Evolutionary conservation across 371 early-diverging fungal species (phyloP).

Genomic region (Capillidium heterosporum): DNA sequence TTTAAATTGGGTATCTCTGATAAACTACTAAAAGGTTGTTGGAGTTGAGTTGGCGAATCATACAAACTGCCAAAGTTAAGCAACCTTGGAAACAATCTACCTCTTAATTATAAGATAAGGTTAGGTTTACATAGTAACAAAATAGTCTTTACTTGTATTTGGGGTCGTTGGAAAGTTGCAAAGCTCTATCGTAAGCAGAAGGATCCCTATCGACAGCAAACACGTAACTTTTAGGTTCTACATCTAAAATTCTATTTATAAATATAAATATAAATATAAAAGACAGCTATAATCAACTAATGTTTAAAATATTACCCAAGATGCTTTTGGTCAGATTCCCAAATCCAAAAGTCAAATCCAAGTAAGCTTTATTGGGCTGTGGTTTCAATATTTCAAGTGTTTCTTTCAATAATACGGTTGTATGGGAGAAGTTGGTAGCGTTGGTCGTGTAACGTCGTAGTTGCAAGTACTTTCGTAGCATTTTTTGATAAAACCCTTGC

Average conservation of each 20-base stretch:
- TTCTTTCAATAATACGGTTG: no score
- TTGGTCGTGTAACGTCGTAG: no score
- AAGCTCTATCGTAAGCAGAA: conserved; percentile 31
- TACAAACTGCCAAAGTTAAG: conserved; percentile 34
- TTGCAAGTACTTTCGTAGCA: no score
- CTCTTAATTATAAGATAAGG: conserved; percentile 9
- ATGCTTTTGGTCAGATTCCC: conserved; percentile 47
- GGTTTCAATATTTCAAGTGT: no score
- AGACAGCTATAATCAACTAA: neutral
- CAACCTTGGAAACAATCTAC: conserved; percentile 23
- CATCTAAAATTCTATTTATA: neutral
- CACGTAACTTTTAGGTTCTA: conserved; percentile 34
- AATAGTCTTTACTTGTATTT: conserved; percentile 17
- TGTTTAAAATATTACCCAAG: conserved; percentile 16
- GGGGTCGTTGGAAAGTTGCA: conserved; percentile 18
- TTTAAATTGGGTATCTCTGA: neutral
- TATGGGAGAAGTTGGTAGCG: no score
- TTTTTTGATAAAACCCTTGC: no score
- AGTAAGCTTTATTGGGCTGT: conserved; percentile 15
- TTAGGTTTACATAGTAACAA: conserved; percentile 7
- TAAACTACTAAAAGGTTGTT: neutral
- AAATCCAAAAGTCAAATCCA: conserved; percentile 55
- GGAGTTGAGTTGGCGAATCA: conserved; percentile 7
- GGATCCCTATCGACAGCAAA: conserved; percentile 61
- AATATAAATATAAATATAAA: neutral